Evolutionary conservation across 2,329 filamentous ascomycete species (phyloP).

Genomic region (Cladobotryum mycophilum): DNA sequence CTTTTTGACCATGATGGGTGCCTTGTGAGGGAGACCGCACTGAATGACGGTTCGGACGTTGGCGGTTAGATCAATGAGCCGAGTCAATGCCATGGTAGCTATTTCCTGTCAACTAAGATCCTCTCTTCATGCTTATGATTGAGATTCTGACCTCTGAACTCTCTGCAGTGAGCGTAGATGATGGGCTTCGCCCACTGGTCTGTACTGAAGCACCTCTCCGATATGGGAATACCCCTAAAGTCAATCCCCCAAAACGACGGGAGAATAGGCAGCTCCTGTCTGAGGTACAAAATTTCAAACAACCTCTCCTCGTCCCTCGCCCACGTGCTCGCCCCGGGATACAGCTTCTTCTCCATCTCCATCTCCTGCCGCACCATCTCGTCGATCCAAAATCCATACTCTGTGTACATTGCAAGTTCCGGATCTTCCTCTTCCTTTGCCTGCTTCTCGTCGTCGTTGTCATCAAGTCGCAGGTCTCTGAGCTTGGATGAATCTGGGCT

Average conservation of each 20-base stretch:
- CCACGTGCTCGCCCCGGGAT: slow-evolving; percentile 42
- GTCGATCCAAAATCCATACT: neutral
- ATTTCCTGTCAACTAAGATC: no score
- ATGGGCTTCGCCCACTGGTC: slow-evolving; percentile 26
- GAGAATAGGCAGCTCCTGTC: slow-evolving; percentile 35
- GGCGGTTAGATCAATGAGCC: slow-evolving; percentile 35
- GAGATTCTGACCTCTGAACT: slow-evolving; percentile 28
- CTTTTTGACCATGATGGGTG: slow-evolving; percentile 27
- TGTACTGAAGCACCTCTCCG: slow-evolving; percentile 29
- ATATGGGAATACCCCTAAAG: slow-evolving; percentile 34
- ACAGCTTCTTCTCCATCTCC: slow-evolving; percentile 36
- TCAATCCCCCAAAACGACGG: slow-evolving; percentile 36
- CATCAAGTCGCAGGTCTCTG: neutral
- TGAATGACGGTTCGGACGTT: slow-evolving; percentile 30
- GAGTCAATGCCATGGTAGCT: slow-evolving; percentile 35
- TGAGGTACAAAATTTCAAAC: slow-evolving; percentile 36
- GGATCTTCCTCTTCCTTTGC: neutral
- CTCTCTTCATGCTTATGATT: no score
- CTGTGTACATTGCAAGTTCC: neutral
- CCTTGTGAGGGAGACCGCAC: slow-evolving; percentile 26
- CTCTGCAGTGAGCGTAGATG: slow-evolving; percentile 31
- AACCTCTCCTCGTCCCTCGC: slow-evolving; percentile 42
- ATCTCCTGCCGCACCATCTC: slow-evolving; percentile 28
- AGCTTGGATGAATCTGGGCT: neutral
- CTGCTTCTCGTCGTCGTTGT: neutral